Evolutionary conservation across 768 basidiomycete genomes (phyloP).

Genomic region (Boletus patriciae): DNA sequence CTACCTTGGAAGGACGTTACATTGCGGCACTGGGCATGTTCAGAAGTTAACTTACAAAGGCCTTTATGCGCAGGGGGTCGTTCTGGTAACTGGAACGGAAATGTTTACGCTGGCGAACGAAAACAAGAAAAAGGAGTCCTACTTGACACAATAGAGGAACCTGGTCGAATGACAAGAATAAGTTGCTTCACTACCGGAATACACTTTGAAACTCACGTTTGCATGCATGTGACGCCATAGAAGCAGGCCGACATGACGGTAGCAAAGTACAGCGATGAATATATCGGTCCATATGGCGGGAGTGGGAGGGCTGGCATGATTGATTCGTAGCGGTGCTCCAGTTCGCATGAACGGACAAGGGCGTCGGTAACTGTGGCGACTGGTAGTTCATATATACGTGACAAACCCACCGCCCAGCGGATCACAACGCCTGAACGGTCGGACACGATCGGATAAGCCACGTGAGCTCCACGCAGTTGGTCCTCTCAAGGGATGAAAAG

Average conservation of each 20-base stretch:
- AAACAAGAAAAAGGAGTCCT: background rate
- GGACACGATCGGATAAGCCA: background rate
- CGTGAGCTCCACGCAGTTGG: too few species aligned
- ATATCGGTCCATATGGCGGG: background rate
- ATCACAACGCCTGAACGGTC: background rate
- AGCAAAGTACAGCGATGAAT: background rate
- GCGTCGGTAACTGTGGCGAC: background rate
- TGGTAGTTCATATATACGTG: background rate
- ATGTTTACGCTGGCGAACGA: background rate
- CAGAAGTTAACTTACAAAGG: constrained; percentile 4
- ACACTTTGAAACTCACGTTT: constrained; percentile 3
- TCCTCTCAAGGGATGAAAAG: too few species aligned
- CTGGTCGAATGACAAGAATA: background rate
- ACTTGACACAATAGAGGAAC: constrained; percentile 15
- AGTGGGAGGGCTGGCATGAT: background rate
- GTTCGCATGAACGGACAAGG: background rate
- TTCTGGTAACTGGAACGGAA: constrained; percentile 1
- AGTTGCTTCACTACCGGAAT: background rate
- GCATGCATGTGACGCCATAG: constrained; percentile 11
- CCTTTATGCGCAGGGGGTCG: constrained; percentile 4
- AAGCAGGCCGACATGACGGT: background rate
- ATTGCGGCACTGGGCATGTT: background rate
- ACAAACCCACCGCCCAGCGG: background rate
- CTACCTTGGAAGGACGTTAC: constrained; percentile 2
- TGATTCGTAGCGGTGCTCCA: background rate